phyloP scores from a whole-genome alignment of 2,329 filamentous ascomycete genomes.

The Sporothrix variecibatus region DNA sequence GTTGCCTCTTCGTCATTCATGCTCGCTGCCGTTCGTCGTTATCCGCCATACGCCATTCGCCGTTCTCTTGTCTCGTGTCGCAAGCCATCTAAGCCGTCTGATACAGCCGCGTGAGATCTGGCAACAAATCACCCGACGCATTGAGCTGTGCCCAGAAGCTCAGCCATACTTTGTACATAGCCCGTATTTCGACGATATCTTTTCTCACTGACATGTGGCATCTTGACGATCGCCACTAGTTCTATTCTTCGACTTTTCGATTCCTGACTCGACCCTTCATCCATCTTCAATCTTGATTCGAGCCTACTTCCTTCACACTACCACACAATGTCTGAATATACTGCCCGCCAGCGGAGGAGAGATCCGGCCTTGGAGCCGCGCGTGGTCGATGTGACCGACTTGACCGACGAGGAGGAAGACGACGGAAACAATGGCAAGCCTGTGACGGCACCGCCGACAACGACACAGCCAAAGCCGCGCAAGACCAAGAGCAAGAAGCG shows the following conservation, averaged over 20 bases:
- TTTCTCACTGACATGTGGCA: not conserved
- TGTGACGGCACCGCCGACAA: constrained; percentile 33
- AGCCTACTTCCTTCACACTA: not conserved
- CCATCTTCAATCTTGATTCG: not conserved
- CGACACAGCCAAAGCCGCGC: constrained; percentile 22
- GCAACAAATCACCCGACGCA: constrained; percentile 8
- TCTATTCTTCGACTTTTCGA: not conserved
- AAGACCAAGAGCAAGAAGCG: constrained; percentile 25
- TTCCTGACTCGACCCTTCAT: not conserved
- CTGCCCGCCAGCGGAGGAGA: constrained; percentile 24
- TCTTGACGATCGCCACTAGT: not conserved
- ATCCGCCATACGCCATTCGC: not conserved
- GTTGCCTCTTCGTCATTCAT: constrained; percentile 5
- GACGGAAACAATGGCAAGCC: not conserved
- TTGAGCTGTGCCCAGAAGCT: not conserved
- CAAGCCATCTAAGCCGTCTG: not conserved
- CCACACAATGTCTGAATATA: not conserved
- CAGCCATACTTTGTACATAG: not conserved
- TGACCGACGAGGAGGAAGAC: constrained; percentile 16
- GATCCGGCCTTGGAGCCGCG: not conserved
- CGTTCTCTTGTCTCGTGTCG: not conserved
- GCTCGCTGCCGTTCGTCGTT: not conserved
- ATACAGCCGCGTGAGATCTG: constrained; percentile 7
- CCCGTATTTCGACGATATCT: not conserved
- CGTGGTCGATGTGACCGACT: constrained; percentile 15